A percentile compares a stretch with the other conserved stretches of the same genome.
phyloP scores from a whole-genome alignment of 1,284 basidiomycete genomes.

The Cutaneotrichosporon curvatum region DNA sequence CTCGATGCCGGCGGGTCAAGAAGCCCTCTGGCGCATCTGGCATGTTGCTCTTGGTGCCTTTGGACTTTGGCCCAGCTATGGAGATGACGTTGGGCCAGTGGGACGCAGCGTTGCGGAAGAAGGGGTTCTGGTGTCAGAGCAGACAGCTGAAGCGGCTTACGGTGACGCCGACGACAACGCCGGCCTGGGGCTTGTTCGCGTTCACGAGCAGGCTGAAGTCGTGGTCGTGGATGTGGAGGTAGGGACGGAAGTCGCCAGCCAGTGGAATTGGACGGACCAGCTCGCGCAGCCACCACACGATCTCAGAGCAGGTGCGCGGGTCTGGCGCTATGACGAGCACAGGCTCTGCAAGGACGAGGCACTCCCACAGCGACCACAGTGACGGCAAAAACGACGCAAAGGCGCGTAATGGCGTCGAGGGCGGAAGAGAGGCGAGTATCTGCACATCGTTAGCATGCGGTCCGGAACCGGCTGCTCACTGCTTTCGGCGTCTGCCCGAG shows the following conservation, averaged over 20 bases:
- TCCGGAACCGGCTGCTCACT: too few species aligned
- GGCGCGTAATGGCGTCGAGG: conserved; percentile 61
- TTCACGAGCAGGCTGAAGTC: conserved; percentile 73
- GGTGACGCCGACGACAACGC: conserved; percentile 80
- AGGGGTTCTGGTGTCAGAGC: conserved; percentile 59
- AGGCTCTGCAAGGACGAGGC: conserved; percentile 77
- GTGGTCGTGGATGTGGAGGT: conserved; percentile 90
- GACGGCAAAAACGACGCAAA: conserved; percentile 70
- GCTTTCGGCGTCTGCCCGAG: too few species aligned
- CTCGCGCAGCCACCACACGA: conserved; percentile 85
- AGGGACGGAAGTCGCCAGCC: conserved; percentile 80
- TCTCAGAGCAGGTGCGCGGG: conserved; percentile 65
- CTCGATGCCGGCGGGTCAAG: conserved; percentile 68
- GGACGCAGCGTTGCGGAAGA: conserved; percentile 76
- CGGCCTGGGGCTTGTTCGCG: conserved; percentile 73
- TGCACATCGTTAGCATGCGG: conserved; percentile 32
- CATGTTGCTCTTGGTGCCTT: background rate
- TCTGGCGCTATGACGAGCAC: conserved; percentile 78
- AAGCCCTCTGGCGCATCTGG: conserved; percentile 61
- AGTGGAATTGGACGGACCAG: conserved; percentile 82
- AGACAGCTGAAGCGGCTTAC: conserved; percentile 16
- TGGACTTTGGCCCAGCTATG: conserved; percentile 19
- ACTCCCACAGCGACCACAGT: conserved; percentile 93
- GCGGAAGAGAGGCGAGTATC: conserved; percentile 71
- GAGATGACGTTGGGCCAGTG: conserved; percentile 82